Percentiles rank a stretch among this genome's conserved stretches.
These are phyloP conservation scores for Chlorella sp. DNA, from an alignment of 139 green algal genomes.

Conservation along the genomic window DNA sequence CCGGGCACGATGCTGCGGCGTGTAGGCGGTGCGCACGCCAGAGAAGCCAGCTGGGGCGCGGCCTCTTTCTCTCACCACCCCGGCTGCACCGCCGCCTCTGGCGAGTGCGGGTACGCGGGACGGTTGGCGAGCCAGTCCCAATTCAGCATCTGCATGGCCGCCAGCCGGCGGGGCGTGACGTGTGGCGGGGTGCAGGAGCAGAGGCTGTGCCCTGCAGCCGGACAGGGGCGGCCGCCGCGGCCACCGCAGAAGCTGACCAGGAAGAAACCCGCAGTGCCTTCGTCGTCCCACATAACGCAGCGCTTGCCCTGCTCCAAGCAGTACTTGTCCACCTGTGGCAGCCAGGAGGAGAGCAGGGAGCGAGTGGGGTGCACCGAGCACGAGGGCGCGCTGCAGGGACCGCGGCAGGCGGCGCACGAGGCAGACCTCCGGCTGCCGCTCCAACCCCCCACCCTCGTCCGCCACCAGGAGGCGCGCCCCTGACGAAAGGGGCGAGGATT, in stretches of 20 bases:
- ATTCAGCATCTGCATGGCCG: slow-evolving; percentile 31
- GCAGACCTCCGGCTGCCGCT: background rate
- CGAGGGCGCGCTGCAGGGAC: background rate
- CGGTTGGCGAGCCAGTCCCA: slow-evolving; percentile 46
- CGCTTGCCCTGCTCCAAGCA: slow-evolving; percentile 22
- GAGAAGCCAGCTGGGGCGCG: background rate
- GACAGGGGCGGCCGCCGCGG: no score
- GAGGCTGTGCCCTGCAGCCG: background rate
- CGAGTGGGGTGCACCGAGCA: no score
- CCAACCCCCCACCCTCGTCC: no score
- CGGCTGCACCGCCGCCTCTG: background rate
- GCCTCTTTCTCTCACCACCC: slow-evolving; percentile 28
- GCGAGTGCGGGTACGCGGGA: background rate
- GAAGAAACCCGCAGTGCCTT: slow-evolving; percentile 30
- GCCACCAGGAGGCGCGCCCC: no score
- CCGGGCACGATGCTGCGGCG: background rate
- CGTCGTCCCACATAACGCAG: slow-evolving; percentile 48
- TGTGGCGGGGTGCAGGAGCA: background rate
- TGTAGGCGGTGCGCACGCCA: background rate
- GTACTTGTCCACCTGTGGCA: slow-evolving; percentile 29
- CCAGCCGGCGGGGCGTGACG: background rate
- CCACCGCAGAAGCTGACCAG: slow-evolving; percentile 9
- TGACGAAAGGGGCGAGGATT: no score
- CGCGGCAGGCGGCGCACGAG: no score
- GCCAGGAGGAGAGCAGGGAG: no score